Base-by-base conservation (phyloP, 2,329 filamentous ascomycete genomes). In the Albifimbria verrucaria region DNA sequence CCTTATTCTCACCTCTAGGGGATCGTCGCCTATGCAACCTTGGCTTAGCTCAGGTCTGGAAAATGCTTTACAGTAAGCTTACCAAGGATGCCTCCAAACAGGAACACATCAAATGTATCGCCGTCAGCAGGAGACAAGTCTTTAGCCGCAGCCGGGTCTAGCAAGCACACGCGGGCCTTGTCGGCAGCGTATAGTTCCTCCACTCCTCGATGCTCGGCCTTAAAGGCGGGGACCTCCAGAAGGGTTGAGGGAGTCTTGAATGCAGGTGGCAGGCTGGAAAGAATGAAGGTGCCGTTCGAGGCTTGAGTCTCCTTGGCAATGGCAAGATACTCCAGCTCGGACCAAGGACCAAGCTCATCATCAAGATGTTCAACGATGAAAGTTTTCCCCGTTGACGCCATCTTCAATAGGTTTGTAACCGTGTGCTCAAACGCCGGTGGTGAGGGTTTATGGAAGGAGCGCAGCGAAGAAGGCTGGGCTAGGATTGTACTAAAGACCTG, bases 351-450 rank as follows among this genome's bases (percentile, higher is more conserved):
- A 25, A 99, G 81, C 72, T 99, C 94, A 41, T 90, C 87, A 75
- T 99, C 94, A 59, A 99, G 86, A 73, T 99, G 93, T 77, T 97
- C 93, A 63, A 97, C 92, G 65, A 97, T 89, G 74, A 94, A 97
- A 43, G 86, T 92, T 72, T 92, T 89, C 59, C 70, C 68, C 18
- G 57, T 59, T 42, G 67, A 44, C 42, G 22, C n/a, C n/a, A n/a
- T n/a, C n/a, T n/a, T n/a, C n/a, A n/a, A n/a, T n/a, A n/a, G n/a
- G n/a, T n/a, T n/a, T n/a, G n/a, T n/a, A n/a, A n/a, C n/a, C n/a
- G n/a, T n/a, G n/a, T n/a, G n/a, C n/a, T n/a, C n/a, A n/a, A n/a
- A n/a, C n/a, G n/a, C n/a, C n/a, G n/a, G n/a, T n/a, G n/a, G n/a
- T n/a, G n/a, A n/a, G n/a, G n/a, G n/a, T n/a, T n/a, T n/a, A n/a